phyloP scores from a whole-genome alignment of 2,329 filamentous ascomycete species.

The Hypoxylon sp. region DNA sequence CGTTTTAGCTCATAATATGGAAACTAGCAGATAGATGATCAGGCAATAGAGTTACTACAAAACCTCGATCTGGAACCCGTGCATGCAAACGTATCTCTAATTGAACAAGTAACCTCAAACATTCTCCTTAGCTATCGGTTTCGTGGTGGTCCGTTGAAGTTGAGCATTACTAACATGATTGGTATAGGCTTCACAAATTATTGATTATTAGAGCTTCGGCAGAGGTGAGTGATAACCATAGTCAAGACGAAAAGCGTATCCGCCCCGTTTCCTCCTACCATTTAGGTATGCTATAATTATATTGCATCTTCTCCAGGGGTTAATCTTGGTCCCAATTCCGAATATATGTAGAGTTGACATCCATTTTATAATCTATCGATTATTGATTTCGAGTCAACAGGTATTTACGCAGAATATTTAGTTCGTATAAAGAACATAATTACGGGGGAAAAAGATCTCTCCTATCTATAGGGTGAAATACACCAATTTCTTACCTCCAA shows the following conservation, averaged over 20 bases:
- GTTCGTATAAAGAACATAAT: background rate
- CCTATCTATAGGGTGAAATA: background rate
- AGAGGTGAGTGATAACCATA: background rate
- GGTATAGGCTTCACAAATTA: background rate
- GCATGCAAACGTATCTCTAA: slow-evolving; percentile 11
- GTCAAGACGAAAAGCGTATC: background rate
- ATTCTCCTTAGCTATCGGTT: background rate
- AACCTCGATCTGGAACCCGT: slow-evolving; percentile 9
- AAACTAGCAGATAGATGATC: slow-evolving; percentile 37
- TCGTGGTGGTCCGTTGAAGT: slow-evolving; percentile 1
- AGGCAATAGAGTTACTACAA: slow-evolving; percentile 36
- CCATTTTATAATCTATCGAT: background rate
- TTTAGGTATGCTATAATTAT: background rate
- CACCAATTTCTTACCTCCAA: background rate
- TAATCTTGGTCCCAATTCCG: background rate
- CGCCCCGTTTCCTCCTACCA: too few species aligned
- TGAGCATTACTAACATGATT: slow-evolving; percentile 2
- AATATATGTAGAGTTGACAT: background rate
- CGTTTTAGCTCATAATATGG: slow-evolving; percentile 35
- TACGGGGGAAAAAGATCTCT: background rate
- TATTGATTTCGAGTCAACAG: background rate
- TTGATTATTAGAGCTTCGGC: background rate
- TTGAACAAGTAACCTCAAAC: slow-evolving; percentile 1
- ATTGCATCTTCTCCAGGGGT: background rate
- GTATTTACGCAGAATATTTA: background rate